Percentiles rank a stretch among this genome's conserved stretches.
Evolutionary conservation across 805 yeast genomes (phyloP).

Genomic region (Pichia sporocuriosa): DNA sequence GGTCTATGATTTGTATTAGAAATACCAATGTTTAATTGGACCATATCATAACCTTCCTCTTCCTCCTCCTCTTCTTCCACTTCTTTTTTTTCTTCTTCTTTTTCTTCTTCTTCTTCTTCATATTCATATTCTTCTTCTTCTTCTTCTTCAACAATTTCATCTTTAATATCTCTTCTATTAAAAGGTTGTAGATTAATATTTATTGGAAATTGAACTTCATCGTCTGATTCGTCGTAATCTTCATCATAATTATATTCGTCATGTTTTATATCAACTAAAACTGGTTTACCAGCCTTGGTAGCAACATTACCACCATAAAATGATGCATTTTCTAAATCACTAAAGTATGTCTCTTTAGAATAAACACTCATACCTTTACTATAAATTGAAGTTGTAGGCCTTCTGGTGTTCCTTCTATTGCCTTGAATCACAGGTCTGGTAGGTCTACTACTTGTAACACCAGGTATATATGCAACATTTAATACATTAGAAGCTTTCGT

Average conservation of each 20-base stretch:
- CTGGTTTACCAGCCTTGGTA: slow-evolving; percentile 23
- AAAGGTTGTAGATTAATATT: slow-evolving; percentile 1
- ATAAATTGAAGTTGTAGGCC: slow-evolving; percentile 15
- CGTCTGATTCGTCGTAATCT: slow-evolving; percentile 1
- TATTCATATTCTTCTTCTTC: slow-evolving; percentile 10
- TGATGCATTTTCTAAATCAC: slow-evolving; percentile 29
- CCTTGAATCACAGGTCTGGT: slow-evolving; percentile 7
- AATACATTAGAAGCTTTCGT: slow-evolving; percentile 82
- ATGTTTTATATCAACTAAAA: slow-evolving; percentile 23
- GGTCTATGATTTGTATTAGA: slow-evolving; percentile 1
- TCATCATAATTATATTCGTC: slow-evolving; percentile 23
- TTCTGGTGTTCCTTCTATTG: slow-evolving; percentile 12
- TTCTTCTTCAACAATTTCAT: slow-evolving; percentile 20
- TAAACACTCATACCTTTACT: slow-evolving; percentile 24
- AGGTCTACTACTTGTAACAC: slow-evolving; percentile 53
- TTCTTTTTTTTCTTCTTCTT: slow-evolving; percentile 5
- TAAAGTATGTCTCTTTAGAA: slow-evolving; percentile 29
- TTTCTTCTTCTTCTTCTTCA: slow-evolving; percentile 7
- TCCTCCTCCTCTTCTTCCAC: neutral
- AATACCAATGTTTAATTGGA: neutral
- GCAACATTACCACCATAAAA: slow-evolving; percentile 29
- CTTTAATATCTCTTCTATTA: slow-evolving; percentile 14
- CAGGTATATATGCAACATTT: slow-evolving; percentile 92
- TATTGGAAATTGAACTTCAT: slow-evolving; percentile 9
- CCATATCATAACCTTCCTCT: neutral